Percentiles rank a stretch among this genome's conserved stretches.
Evolutionary conservation across 495 filamentous ascomycete species (phyloP).

Genomic region (Achaetomiella virescens): DNA sequence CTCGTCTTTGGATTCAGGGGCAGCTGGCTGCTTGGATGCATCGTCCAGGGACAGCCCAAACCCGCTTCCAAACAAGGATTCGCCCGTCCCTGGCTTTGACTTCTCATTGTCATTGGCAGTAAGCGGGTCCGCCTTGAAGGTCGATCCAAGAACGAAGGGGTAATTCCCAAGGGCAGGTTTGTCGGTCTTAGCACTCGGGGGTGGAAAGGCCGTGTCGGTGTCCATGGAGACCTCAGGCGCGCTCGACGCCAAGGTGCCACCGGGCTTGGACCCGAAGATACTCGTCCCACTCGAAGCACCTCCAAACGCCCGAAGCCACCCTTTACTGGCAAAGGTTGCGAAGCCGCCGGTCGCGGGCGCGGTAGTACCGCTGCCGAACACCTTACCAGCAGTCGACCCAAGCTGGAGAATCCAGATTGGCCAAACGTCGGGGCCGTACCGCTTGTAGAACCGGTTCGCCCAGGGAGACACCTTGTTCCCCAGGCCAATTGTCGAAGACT

Average conservation of each 20-base stretch:
- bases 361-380: slow-evolving; percentile 31
- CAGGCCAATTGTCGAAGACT: slow-evolving; percentile 33
- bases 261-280: slow-evolving; percentile 45
- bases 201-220: slow-evolving; percentile 37
- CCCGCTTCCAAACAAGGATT: slow-evolving; percentile 49
- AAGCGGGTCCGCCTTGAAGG: slow-evolving; percentile 68
- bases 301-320: slow-evolving; percentile 49
- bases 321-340: slow-evolving; percentile 52
- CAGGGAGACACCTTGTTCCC: slow-evolving; percentile 37
- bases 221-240: slow-evolving; percentile 37
- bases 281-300: slow-evolving; percentile 33
- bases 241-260: slow-evolving; percentile 34
- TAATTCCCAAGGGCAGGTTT: slow-evolving; percentile 51
- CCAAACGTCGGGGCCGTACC: slow-evolving; percentile 35
- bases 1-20: slow-evolving; percentile 50
- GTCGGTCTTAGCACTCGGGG: slow-evolving; percentile 23
- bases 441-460: slow-evolving; percentile 29
- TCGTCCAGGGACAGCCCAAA: slow-evolving; percentile 51
- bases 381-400: slow-evolving; percentile 16
- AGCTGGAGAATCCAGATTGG: slow-evolving; percentile 30
- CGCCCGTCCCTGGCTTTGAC: slow-evolving; percentile 38
- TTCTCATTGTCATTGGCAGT: slow-evolving; percentile 55
- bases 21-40: slow-evolving; percentile 35
- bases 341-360: slow-evolving; percentile 44
- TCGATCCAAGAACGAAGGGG: slow-evolving; percentile 68